Conservation (phyloP, 169 alveolate genomes). For the Eimeria necatrix region DNA sequence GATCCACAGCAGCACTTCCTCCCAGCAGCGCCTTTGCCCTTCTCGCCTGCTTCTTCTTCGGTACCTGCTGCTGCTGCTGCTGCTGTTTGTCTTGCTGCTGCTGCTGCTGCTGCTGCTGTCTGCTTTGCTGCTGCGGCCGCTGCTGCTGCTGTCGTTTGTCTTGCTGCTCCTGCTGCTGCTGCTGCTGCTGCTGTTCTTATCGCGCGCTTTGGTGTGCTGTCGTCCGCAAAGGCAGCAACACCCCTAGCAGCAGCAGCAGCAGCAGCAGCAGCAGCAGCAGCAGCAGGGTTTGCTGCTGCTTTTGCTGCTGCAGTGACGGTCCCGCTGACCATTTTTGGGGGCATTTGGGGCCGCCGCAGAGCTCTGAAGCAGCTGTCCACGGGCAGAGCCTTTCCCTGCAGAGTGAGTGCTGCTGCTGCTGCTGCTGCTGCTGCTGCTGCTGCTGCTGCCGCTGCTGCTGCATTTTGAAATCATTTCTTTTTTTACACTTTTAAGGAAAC, state of each 20-base stretch:
- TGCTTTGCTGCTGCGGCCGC: not conserved
- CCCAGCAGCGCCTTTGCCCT: slow-evolving; percentile 52
- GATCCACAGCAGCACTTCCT: slow-evolving; percentile 76
- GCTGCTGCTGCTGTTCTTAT: too few species aligned
- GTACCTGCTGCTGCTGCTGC: not conserved
- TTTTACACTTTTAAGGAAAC: too few species aligned
- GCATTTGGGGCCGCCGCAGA: slow-evolving; percentile 56
- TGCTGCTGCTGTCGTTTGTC: not conserved
- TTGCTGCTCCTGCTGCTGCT: too few species aligned
- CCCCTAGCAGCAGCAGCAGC: too few species aligned
- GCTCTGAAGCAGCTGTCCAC: slow-evolving; percentile 16
- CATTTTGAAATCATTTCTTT: not conserved
- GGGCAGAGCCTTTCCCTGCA: slow-evolving; percentile 74
- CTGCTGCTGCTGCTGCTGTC: not conserved
- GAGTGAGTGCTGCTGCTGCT: slow-evolving; percentile 20
- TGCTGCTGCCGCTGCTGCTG: not conserved
- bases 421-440: not conserved
- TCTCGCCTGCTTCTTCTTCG: slow-evolving; percentile 46
- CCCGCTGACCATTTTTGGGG: slow-evolving; percentile 73
- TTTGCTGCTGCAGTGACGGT: slow-evolving; percentile 6
- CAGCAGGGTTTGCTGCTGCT: too few species aligned
- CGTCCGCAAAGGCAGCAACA: too few species aligned
- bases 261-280: too few species aligned
- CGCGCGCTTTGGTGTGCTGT: too few species aligned
- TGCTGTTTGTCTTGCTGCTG: not conserved